A percentile compares a stretch with the other conserved stretches of the same genome.
phyloP scores from a whole-genome alignment of 2,329 filamentous ascomycete genomes.

The Claviceps paspali region DNA sequence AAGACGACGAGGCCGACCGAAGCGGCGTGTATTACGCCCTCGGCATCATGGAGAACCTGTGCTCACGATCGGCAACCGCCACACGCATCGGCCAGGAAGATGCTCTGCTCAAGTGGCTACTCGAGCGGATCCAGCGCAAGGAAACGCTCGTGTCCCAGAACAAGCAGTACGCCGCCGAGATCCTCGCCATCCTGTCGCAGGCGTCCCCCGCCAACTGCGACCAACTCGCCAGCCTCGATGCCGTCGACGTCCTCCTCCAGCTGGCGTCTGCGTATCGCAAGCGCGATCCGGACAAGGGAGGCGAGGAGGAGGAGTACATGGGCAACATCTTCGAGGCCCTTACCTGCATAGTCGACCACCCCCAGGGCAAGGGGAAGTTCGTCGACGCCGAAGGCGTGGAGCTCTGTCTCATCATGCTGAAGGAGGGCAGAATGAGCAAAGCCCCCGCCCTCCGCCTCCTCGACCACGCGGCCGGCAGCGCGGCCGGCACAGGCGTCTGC shows the following conservation, averaged over 20 bases:
- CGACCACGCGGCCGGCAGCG: conserved; percentile 56
- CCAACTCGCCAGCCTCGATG: conserved; percentile 49
- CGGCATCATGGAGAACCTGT: conserved; percentile 70
- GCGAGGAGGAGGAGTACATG: conserved; percentile 86
- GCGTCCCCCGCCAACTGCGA: conserved; percentile 50
- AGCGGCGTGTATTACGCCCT: conserved; percentile 78
- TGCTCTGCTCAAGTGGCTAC: conserved; percentile 59
- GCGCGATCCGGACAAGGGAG: conserved; percentile 69
- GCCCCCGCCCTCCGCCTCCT: conserved; percentile 63
- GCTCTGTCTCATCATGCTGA: conserved; percentile 79
- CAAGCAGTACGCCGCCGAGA: conserved; percentile 86
- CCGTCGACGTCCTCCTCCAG: conserved; percentile 67
- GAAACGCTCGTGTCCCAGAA: conserved; percentile 69
- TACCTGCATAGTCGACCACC: conserved; percentile 64
- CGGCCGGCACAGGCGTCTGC: conserved; percentile 46
- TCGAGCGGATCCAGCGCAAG: conserved; percentile 53
- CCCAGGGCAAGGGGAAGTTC: conserved; percentile 63
- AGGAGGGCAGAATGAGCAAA: conserved; percentile 75
- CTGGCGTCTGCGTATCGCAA: conserved; percentile 73
- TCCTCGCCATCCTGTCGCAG: conserved; percentile 79
- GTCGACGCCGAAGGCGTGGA: conserved; percentile 85
- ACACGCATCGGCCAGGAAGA: conserved; percentile 58
- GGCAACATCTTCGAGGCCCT: conserved; percentile 85
- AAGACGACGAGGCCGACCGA: conserved; percentile 55
- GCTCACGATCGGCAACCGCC: conserved; percentile 52